Conservation (phyloP, 768 basidiomycete species). For the Trametes cinnabarina region DNA sequence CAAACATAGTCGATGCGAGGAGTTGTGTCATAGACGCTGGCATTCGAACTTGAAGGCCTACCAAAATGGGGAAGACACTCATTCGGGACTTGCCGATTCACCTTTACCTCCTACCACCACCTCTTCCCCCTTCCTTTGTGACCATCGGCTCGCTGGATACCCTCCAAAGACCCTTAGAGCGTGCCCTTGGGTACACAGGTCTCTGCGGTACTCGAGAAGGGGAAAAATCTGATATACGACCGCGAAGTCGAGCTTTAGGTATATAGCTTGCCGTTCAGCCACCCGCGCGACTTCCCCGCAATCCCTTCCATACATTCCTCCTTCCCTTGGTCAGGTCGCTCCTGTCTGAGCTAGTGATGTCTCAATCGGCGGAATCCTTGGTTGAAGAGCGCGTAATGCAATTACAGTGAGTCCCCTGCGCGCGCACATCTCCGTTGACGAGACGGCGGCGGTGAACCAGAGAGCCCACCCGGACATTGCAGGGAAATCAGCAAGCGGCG, state of each 20-base stretch:
- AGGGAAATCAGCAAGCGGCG: conserved; percentile 65
- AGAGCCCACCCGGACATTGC: not conserved
- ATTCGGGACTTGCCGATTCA: conserved; percentile 12
- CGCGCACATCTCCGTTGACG: not conserved
- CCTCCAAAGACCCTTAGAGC: not conserved
- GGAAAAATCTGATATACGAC: not conserved
- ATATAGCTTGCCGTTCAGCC: conserved; percentile 12
- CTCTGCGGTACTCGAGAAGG: not conserved
- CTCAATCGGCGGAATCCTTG: conserved; percentile 19
- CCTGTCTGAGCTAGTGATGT: conserved; percentile 14
- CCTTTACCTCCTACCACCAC: conserved; percentile 12
- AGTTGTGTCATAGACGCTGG: not conserved
- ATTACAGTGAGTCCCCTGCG: conserved; percentile 24
- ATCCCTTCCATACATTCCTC: conserved; percentile 7
- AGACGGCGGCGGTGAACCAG: conserved; percentile 16
- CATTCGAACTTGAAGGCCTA: conserved; percentile 1
- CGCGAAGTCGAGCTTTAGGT: not conserved
- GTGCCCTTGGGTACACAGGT: not conserved
- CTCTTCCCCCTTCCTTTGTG: conserved; percentile 2
- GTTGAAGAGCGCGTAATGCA: conserved; percentile 29
- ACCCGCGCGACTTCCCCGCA: conserved; percentile 22
- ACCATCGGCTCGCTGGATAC: not conserved
- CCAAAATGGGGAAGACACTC: conserved; percentile 12
- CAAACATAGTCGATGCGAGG: no score
- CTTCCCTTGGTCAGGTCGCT: not conserved